Percentiles rank a stretch among this genome's conserved stretches.
Conservation (phyloP, 2,329 filamentous ascomycete species). For the Colletotrichum noveboracense region DNA sequence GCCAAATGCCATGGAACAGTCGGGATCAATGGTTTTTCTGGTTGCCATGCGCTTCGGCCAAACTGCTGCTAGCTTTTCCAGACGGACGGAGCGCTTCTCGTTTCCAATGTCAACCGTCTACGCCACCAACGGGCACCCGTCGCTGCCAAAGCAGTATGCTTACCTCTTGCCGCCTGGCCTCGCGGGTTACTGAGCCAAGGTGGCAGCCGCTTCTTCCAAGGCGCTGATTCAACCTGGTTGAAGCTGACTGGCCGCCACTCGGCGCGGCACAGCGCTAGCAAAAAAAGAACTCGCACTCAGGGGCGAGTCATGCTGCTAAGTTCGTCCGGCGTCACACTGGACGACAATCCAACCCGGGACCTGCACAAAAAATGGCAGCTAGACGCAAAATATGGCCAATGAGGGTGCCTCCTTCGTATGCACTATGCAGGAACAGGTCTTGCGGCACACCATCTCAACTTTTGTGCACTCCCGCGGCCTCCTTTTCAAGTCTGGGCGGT, state of each 20-base stretch:
- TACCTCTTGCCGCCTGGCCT: neutral
- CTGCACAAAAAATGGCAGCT: conserved; percentile 4
- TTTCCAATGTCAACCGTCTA: neutral
- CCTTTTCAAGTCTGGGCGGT: conserved; percentile 12
- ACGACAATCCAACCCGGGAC: neutral
- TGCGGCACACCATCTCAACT: conserved; percentile 4
- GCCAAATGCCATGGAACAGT: neutral
- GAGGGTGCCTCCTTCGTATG: neutral
- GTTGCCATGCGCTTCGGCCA: neutral
- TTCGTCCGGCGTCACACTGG: conserved; percentile 8
- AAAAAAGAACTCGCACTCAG: conserved; percentile 2
- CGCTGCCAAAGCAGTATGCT: neutral
- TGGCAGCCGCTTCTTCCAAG: neutral
- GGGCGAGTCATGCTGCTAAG: conserved; percentile 5
- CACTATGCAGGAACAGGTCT: conserved; percentile 14
- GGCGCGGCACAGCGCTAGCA: conserved; percentile 5
- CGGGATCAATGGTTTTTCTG: neutral
- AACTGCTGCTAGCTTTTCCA: neutral
- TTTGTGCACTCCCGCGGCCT: conserved; percentile 6
- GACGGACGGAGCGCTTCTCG: neutral
- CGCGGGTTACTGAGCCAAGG: neutral
- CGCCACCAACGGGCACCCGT: conserved; percentile 13
- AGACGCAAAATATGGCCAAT: neutral
- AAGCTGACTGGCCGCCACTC: conserved; percentile 18
- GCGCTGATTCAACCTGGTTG: neutral